Conservation (phyloP, 2,329 filamentous ascomycete genomes). For the Aspergillus tanneri region DNA sequence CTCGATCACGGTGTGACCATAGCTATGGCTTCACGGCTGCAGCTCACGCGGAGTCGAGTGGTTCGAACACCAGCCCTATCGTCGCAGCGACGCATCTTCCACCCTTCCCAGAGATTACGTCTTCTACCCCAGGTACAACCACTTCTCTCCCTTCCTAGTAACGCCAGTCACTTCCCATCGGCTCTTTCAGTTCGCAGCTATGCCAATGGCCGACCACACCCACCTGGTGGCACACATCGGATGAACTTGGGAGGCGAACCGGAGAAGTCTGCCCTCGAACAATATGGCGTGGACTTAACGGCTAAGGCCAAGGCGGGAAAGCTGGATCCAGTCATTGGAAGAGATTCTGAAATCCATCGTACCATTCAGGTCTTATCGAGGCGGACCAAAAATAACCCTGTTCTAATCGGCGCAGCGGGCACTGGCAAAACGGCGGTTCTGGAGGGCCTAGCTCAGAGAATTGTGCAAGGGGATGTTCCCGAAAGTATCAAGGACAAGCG, state of each 20-base stretch:
- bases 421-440: conserved; percentile 93
- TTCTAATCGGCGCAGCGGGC: conserved; percentile 86
- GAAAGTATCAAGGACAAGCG: conserved; percentile 94
- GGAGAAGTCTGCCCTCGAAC: conserved; percentile 83
- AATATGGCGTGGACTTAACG: conserved; percentile 89
- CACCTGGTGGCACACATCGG: conserved; percentile 86
- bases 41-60: conserved; percentile 31
- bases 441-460: conserved; percentile 84
- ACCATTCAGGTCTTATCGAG: conserved; percentile 92
- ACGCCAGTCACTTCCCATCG: conserved; percentile 10
- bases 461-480: conserved; percentile 88
- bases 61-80: conserved; percentile 27
- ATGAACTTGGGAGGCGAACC: conserved; percentile 80
- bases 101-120: conserved; percentile 21
- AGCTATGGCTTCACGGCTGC: conserved; percentile 36
- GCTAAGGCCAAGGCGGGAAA: conserved; percentile 82
- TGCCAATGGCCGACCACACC: conserved; percentile 70
- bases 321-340: conserved; percentile 91
- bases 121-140: conserved; percentile 20
- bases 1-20: conserved; percentile 4
- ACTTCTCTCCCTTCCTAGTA: conserved; percentile 14
- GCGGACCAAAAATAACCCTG: conserved; percentile 92
- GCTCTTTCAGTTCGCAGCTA: conserved; percentile 39
- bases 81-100: conserved; percentile 21
- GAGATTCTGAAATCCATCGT: conserved; percentile 86